Conservation (phyloP, 768 basidiomycete genomes). For the Boletellus sp. region DNA sequence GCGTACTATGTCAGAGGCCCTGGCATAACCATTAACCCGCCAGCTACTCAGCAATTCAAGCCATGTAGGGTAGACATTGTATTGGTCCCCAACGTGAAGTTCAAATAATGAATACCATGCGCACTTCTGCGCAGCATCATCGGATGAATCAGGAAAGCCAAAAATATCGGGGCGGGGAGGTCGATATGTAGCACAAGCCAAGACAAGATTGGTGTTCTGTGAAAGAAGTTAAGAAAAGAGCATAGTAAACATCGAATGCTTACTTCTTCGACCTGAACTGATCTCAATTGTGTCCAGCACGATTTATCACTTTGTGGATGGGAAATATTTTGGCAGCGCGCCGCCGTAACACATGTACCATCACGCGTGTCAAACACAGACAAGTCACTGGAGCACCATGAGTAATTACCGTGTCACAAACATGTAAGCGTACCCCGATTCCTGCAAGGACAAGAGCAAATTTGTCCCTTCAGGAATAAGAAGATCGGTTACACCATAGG, state of each 20-base stretch:
- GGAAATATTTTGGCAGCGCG: conserved; percentile 8
- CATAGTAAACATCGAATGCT: neutral
- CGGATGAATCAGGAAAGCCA: conserved; percentile 16
- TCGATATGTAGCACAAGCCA: conserved; percentile 42
- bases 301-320: conserved; percentile 8
- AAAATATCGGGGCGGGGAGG: conserved; percentile 19
- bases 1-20: conserved; percentile 42
- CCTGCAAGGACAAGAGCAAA: conserved; percentile 53
- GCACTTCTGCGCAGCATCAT: conserved; percentile 2
- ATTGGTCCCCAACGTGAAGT: conserved; percentile 22
- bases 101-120: conserved; percentile 24
- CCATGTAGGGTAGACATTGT: conserved; percentile 15
- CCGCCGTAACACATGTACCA: conserved; percentile 34
- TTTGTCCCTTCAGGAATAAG: conserved; percentile 40
- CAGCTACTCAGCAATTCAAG: conserved; percentile 54
- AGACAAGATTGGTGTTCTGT: conserved; percentile 32
- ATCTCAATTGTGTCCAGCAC: conserved; percentile 21
- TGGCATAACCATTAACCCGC: conserved; percentile 46
- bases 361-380: conserved; percentile 54
- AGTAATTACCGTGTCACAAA: conserved; percentile 1
- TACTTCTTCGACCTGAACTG: conserved; percentile 21
- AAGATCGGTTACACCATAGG: conserved; percentile 45
- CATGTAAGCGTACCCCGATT: conserved; percentile 52
- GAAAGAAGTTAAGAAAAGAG: neutral
- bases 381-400: conserved; percentile 41